A percentile compares a stretch with the other conserved stretches of the same genome.
phyloP scores from a whole-genome alignment of 1,284 basidiomycete genomes.

The Cryptococcus jaspeensis region DNA sequence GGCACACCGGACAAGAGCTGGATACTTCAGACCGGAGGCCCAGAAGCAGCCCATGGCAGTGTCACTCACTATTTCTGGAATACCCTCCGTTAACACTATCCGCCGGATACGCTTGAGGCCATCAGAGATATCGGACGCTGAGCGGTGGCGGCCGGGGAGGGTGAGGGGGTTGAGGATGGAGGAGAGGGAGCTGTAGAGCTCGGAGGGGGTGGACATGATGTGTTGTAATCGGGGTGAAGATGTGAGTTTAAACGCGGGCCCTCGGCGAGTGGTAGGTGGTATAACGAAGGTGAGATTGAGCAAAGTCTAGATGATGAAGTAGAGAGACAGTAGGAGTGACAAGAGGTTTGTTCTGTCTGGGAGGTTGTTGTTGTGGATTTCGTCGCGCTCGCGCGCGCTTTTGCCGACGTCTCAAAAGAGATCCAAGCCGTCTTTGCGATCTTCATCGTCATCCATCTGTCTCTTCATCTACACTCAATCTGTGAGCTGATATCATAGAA shows the following conservation, averaged over 20 bases:
- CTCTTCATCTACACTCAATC: not conserved
- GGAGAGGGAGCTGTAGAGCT: conserved; percentile 31
- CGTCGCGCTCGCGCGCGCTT: not conserved
- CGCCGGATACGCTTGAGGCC: conserved; percentile 71
- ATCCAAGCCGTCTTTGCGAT: no score
- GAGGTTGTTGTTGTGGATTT: not conserved
- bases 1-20: not conserved
- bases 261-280: no score
- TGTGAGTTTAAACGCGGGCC: no score
- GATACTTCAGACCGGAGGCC: not conserved
- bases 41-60: not conserved
- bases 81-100: conserved; percentile 81
- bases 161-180: conserved; percentile 44
- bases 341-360: not conserved
- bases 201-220: conserved; percentile 1
- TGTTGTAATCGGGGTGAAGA: no score
- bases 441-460: not conserved
- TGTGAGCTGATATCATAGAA: no score
- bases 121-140: conserved; percentile 69
- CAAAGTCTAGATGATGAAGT: not conserved
- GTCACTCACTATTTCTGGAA: conserved; percentile 57
- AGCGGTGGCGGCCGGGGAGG: conserved; percentile 57
- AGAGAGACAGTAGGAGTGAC: not conserved
- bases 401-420: no score
- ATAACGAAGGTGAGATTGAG: no score